Evolutionary conservation across 805 yeast species (phyloP), one percentile per base, ranked within the genome.

Genomic region (Suhomyces tanzawaensis): DNA sequence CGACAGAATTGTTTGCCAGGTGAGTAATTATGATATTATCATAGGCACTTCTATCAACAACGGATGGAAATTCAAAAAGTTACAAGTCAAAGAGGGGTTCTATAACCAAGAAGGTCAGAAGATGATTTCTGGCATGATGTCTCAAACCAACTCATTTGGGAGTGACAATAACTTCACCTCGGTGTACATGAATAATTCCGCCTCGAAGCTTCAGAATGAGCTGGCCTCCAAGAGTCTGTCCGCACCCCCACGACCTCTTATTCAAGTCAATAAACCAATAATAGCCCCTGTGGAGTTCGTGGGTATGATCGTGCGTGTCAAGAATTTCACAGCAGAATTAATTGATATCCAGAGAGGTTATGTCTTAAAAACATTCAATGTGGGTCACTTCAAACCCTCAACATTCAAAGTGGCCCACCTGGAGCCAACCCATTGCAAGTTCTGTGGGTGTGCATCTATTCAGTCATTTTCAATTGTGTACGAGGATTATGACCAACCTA

Each of bases 391-490:
- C 63, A 78, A 77, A 47, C 74, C 76, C 2, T 74, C 74, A 2
- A 55, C 83, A 0, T 73, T 88, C 44, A 66, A 71, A 40, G 93
- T 85, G 1, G 78, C 86, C 45, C 95, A 88, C 55, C 82, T 85
- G 29, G 88, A 82, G 48, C 95, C 95, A 4, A 80, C 88, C 1
- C 95, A 88, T 62, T 88, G 96, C 62, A 74, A 84, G 32, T 88
- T 88, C 60, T 88, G 96, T 66, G 96, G 96, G 2, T 83, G 95
- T 64, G 88, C 85, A 0, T 82, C 95, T 0, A 74, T 88, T 28
- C 72, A 79, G 16, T 74, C 90, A 3, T 72, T 88, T 37, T 81
- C 91, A 1, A 66, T 87, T 15, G 81, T 82, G 1, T 88, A 88
- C 58, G 79, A 82, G 16, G 84, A 81, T 45, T 53, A 58, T 18